These are phyloP conservation scores for Claviceps citrina DNA, from an alignment of 2,329 filamentous ascomycete species.

Conservation along the genomic window DNA sequence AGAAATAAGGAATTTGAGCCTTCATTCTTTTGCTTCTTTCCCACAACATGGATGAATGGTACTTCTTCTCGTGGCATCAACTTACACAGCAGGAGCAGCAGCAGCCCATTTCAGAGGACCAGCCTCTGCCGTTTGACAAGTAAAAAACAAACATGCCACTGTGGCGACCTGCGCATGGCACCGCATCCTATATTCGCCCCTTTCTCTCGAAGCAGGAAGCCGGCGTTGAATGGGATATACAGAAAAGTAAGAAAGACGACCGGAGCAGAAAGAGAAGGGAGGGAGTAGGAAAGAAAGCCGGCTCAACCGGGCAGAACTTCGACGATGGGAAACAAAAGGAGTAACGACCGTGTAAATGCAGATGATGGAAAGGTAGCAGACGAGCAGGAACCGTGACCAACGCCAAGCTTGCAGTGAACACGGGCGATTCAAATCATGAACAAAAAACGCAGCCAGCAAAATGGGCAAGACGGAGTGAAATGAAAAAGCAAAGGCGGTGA, in stretches of 20 bases:
- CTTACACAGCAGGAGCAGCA: slow-evolving; percentile 17
- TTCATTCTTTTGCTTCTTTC: not conserved
- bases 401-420: no score
- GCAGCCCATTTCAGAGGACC: slow-evolving; percentile 21
- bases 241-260: no score
- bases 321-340: not conserved
- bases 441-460: no score
- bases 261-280: not conserved
- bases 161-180: slow-evolving; percentile 7
- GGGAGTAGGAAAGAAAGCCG: not conserved
- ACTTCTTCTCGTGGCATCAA: not conserved
- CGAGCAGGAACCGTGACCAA: no score
- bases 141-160: slow-evolving; percentile 15
- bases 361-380: not conserved
- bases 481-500: no score
- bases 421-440: no score
- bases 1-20: slow-evolving; percentile 5
- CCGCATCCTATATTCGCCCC: slow-evolving; percentile 2
- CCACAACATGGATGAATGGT: not conserved
- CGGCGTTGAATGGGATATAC: no score
- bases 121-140: slow-evolving; percentile 17
- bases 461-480: no score
- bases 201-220: not conserved
- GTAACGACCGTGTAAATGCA: no score
- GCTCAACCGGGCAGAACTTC: not conserved